Base-by-base conservation (phyloP, 495 filamentous ascomycete genomes). In the Tuber brumale region DNA sequence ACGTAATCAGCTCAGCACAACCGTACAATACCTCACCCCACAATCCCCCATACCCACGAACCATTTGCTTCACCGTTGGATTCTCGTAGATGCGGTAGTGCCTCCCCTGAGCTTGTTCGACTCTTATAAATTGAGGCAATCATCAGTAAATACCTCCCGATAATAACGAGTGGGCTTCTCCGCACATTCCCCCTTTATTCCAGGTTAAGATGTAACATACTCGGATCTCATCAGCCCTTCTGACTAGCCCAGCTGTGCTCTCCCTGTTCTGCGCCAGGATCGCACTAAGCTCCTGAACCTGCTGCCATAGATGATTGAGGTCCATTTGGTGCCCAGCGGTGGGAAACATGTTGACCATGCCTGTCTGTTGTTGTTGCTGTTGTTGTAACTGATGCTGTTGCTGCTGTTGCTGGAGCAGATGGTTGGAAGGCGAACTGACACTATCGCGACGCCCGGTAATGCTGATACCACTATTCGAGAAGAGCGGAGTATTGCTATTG, bases 291-390 rank as follows among this genome's bases (percentile, higher is more conserved):
- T 92, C 89, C 75, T 91, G 83, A 43, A 92, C 88, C 84, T 91
- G 89, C 48, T 90, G 86, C 82, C 90, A 92, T 7, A 92, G 85
- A 76, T 91, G 88, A 78, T 91, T 90, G 76, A 92, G 87, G 79
- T 92, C 90, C 85, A 90, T 90, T 84, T 92, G 90, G 74, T 91
- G 89, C n/a, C 90, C 90, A 79, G 87, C 87, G 82, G 89, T 87
- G 7, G 89, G 86, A 72, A 88, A 84, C 78, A 78, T 87, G 71
- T 83, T 88, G 85, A 61, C 83, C 85, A 75, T 85, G 83, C 83
- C 87, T 86, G n/a, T 83, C 31, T 79, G 76, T 12, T 77, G 81
- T 43, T 78, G 73, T 9, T 77, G 44, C 70, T 76, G 76, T 75
- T 83, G 75, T 73, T 82, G 75, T 73, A 84, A 43, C 70, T 76